Conservation (phyloP, 352 stramenopile genomes). For the Blastocystis sp. region DNA sequence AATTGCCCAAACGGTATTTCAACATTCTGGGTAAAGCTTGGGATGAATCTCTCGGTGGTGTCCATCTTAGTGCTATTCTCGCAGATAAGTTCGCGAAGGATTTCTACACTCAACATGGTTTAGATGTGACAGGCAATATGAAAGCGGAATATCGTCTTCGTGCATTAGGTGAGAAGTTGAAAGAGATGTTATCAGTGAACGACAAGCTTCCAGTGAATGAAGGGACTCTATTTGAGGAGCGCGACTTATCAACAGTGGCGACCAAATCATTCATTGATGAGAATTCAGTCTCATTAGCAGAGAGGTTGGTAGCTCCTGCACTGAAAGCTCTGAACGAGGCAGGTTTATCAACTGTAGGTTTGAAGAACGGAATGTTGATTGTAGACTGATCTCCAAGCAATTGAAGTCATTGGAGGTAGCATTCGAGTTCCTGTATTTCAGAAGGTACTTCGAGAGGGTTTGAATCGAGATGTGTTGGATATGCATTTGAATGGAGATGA, state of each 20-base stretch:
- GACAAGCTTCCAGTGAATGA: conserved; percentile 87
- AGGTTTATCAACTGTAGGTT: conserved; percentile 71
- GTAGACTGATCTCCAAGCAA: conserved; percentile 80
- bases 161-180: conserved; percentile 87
- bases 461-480: conserved; percentile 77
- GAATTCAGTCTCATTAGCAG: conserved; percentile 78
- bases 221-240: conserved; percentile 83
- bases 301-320: conserved; percentile 76
- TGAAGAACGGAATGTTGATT: neutral
- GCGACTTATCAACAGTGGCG: conserved; percentile 83
- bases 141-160: conserved; percentile 87
- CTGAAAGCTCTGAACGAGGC: conserved; percentile 76
- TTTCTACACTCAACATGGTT: conserved; percentile 82
- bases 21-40: conserved; percentile 84
- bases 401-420: conserved; percentile 91
- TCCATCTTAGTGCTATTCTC: conserved; percentile 82
- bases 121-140: conserved; percentile 80
- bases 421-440: conserved; percentile 89
- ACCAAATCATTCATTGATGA: conserved; percentile 83
- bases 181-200: conserved; percentile 92
- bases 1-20: conserved; percentile 69
- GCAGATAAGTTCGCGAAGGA: conserved; percentile 83
- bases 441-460: conserved; percentile 73
- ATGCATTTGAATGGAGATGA: conserved; percentile 96
- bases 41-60: conserved; percentile 82